These are phyloP conservation scores for Talaromyces amestolkiae DNA, from an alignment of 2,329 filamentous ascomycete species.

Conservation along the genomic window DNA sequence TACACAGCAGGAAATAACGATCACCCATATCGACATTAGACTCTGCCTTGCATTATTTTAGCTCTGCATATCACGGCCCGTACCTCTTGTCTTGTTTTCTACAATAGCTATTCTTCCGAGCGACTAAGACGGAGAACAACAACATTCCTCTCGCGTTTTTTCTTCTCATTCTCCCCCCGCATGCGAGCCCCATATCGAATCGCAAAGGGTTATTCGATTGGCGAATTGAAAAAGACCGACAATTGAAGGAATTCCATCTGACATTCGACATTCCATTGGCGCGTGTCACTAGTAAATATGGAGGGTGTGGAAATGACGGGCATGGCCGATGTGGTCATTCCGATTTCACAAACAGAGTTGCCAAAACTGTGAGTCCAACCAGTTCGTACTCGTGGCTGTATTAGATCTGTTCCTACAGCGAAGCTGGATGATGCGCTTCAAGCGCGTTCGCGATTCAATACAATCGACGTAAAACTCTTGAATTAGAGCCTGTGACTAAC, in stretches of 20 bases:
- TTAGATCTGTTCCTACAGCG: not conserved
- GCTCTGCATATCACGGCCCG: not conserved
- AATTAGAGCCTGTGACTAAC: not conserved
- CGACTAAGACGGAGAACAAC: not conserved
- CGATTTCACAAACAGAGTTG: conserved; percentile 2
- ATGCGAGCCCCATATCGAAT: not conserved
- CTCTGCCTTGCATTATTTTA: not conserved
- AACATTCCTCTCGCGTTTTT: not conserved
- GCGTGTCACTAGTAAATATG: conserved; percentile 2
- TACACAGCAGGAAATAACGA: conserved; percentile 6
- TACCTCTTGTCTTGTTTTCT: not conserved
- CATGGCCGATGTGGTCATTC: not conserved
- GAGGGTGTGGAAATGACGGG: conserved; percentile 7
- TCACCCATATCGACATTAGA: conserved; percentile 1
- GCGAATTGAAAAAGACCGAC: not conserved
- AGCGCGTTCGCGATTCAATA: not conserved
- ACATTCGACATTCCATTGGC: conserved; percentile 7
- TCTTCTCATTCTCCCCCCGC: not conserved
- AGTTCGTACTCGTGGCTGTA: not conserved
- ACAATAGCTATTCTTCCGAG: not conserved
- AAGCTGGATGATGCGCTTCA: not conserved
- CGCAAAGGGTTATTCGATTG: not conserved
- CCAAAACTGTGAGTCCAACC: conserved; percentile 7
- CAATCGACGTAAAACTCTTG: not conserved
- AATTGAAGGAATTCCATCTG: not conserved